phyloP scores from a whole-genome alignment of 768 basidiomycete species.

The Lentinula aciculospora region DNA sequence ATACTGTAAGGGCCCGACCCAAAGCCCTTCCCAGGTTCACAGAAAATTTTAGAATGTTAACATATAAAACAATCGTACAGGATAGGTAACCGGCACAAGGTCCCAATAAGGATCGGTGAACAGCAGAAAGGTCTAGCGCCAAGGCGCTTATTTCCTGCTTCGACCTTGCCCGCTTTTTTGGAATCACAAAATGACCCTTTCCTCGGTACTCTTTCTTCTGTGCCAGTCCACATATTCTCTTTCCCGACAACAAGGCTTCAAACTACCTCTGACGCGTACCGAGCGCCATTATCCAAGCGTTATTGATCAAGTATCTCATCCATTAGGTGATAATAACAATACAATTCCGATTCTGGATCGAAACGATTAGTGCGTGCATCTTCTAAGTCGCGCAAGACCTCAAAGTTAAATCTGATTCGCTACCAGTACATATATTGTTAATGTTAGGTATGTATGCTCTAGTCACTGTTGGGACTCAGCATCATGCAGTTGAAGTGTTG shows the following conservation, averaged over 20 bases:
- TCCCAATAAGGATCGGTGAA: no score
- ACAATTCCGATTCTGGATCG: neutral
- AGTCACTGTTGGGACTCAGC: neutral
- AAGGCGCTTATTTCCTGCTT: no score
- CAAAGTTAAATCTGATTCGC: neutral
- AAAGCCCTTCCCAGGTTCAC: no score
- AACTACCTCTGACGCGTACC: neutral
- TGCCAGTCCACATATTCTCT: neutral
- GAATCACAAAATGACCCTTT: neutral
- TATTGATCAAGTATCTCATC: neutral
- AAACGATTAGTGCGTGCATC: conserved; percentile 3
- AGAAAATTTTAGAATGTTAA: no score
- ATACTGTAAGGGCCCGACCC: no score
- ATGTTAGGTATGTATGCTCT: conserved; percentile 1
- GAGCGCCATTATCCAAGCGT: neutral
- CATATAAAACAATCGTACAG: no score
- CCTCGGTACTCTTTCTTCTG: neutral
- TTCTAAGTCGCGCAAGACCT: neutral
- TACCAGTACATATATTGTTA: conserved; percentile 10
- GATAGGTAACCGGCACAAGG: no score
- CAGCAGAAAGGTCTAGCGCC: no score
- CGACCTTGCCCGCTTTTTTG: no score
- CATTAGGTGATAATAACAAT: neutral
- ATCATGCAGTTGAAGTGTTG: conserved; percentile 24
- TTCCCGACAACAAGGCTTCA: neutral